Base-by-base conservation (phyloP, 139 green algal genomes). In the Chlamydomonas sp. region DNA sequence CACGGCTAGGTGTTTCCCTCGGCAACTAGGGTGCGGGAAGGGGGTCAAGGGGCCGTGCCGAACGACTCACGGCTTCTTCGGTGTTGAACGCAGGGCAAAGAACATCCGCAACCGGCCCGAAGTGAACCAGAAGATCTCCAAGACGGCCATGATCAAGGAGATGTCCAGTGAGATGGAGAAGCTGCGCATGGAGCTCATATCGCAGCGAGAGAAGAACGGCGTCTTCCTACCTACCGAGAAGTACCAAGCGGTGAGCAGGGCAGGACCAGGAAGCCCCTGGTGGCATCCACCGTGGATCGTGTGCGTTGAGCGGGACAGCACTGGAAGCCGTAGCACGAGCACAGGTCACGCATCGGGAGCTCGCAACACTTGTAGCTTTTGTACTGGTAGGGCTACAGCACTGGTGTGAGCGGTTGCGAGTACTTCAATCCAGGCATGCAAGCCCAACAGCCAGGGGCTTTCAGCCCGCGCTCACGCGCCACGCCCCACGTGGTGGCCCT, bases 21-120 rank as follows among this genome's bases (percentile, higher is more conserved):
- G 31, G 31, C 31, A 49, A 49, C 31, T 49, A 49, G 31, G 31
- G 31, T 49, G 31, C 31, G 31, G 31, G 31, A 49, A 49, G 31
- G 31, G 31, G 31, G 31, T 49, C 31, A 49, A 49, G 31, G 31
- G 31, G 31, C 31, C 31, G 31, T 49, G 31, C 31, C 31, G 31
- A 49, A 49, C 31, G 31, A 49, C 31, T 49, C 31, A 49, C 31
- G 31, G 14, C 14, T 49, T 59, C 60, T 69, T 69, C 18, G 3
- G 16, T 84, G 63, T 3, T 4, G 6, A 2, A 1, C 31, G 0
- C 63, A 88, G 84, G 20, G 98, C 98, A 49, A 99, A 99, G 93
- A 99, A 97, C 91, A 99, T 99, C 88, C 96, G 97, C 87, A 99
- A 99, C 94, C 95, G 95, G 77, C 98, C 98, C 6, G 96, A 99